phyloP scores from a whole-genome alignment of 805 yeast species.

The Scheffersomyces lignosus region DNA sequence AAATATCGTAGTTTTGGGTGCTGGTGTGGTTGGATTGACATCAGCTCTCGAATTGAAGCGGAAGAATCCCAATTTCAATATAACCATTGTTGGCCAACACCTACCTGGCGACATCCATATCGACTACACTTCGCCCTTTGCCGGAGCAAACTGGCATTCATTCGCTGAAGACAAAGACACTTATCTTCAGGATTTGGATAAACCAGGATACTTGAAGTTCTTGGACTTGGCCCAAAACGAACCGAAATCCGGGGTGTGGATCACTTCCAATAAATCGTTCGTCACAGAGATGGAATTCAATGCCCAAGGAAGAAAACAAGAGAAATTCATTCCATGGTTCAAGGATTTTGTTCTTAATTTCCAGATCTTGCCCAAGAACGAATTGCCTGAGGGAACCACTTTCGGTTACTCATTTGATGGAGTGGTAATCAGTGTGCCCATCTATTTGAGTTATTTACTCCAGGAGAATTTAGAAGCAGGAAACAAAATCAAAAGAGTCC shows the following conservation, averaged over 20 bases:
- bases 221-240: constrained; percentile 42
- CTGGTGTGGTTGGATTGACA: constrained; percentile 41
- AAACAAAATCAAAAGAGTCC: constrained; percentile 44
- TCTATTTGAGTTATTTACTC: constrained; percentile 54
- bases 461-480: constrained; percentile 48
- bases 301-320: constrained; percentile 6
- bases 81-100: constrained; percentile 34
- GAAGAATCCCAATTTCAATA: constrained; percentile 12
- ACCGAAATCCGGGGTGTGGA: constrained; percentile 47
- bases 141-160: constrained; percentile 73
- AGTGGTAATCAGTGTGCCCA: constrained; percentile 58
- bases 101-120: constrained; percentile 57
- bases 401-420: constrained; percentile 53
- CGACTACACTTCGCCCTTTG: constrained; percentile 63
- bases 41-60: constrained; percentile 31
- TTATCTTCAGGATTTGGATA: constrained; percentile 36
- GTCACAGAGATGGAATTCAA: constrained; percentile 6
- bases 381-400: constrained; percentile 41
- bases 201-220: constrained; percentile 48
- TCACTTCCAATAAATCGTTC: constrained; percentile 11
- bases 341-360: constrained; percentile 42
- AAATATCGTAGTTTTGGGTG: constrained; percentile 10
- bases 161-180: constrained; percentile 47
- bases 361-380: constrained; percentile 28
- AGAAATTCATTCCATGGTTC: constrained; percentile 45